Evolutionary conservation across 1,284 basidiomycete genomes (phyloP).

Genomic region (Porphyrellus sp.): DNA sequence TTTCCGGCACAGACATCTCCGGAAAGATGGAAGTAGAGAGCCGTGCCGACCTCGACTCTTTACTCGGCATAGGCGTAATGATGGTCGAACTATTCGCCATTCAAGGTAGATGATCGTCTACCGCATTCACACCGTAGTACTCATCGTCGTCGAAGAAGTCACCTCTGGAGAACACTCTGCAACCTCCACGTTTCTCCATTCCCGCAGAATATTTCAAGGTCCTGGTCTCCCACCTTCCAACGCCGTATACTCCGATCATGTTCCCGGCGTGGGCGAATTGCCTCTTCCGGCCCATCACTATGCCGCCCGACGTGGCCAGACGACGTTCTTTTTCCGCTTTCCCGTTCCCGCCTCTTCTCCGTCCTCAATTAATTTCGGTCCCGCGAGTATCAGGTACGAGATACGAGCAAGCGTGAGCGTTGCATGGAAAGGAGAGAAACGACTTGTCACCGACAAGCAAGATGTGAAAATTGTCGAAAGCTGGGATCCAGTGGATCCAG

Average conservation of each 20-base stretch:
- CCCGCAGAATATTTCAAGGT: conserved; percentile 69
- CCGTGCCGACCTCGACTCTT: conserved; percentile 55
- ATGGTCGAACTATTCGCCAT: conserved; percentile 72
- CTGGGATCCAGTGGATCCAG: conserved; percentile 40
- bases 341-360: conserved; percentile 63
- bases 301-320: conserved; percentile 64
- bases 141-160: conserved; percentile 47
- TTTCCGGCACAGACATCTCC: conserved; percentile 60
- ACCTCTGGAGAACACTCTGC: conserved; percentile 74
- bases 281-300: conserved; percentile 60
- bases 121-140: neutral
- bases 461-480: conserved; percentile 64
- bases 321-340: conserved; percentile 72
- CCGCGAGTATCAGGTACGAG: conserved; percentile 66
- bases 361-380: conserved; percentile 64
- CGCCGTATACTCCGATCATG: conserved; percentile 54
- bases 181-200: conserved; percentile 68
- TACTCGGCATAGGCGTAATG: conserved; percentile 66
- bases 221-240: conserved; percentile 77
- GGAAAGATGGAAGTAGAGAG: conserved; percentile 78
- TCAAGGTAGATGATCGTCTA: conserved; percentile 50
- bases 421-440: conserved; percentile 66
- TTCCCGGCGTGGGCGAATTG: conserved; percentile 51
- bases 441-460: conserved; percentile 58
- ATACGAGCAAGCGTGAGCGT: conserved; percentile 66